phyloP scores from a whole-genome alignment of 495 filamentous ascomycete species.

The Penicillium nucicola region DNA sequence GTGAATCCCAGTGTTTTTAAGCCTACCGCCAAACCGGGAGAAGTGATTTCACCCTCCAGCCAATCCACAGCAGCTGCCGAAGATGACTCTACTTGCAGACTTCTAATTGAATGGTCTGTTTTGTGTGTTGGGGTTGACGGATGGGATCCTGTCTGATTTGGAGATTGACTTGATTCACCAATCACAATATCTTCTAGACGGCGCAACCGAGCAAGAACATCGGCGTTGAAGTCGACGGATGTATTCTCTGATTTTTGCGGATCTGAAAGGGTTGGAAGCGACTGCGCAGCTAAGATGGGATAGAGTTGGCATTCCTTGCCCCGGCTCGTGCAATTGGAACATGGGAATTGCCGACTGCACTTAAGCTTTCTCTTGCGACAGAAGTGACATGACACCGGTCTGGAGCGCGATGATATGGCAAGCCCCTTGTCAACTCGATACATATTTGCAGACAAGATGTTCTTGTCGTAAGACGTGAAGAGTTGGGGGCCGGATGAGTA shows the following conservation, averaged over 20 bases:
- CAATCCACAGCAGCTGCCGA: slow-evolving; percentile 8
- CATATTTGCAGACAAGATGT: neutral
- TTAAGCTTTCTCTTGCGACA: slow-evolving; percentile 47
- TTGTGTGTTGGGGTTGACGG: neutral
- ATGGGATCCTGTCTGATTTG: neutral
- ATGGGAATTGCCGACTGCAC: slow-evolving; percentile 41
- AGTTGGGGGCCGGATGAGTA: neutral
- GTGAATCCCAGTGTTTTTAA: neutral
- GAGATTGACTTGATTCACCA: neutral
- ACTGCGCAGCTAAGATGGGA: neutral
- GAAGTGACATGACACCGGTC: slow-evolving; percentile 36
- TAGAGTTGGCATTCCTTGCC: slow-evolving; percentile 31
- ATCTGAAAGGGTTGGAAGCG: neutral
- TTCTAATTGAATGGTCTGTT: neutral
- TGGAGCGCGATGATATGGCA: slow-evolving; percentile 14
- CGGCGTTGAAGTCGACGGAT: slow-evolving; percentile 2
- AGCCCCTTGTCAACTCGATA: slow-evolving; percentile 11
- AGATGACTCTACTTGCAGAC: neutral
- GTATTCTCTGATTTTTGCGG: neutral
- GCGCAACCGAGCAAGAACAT: slow-evolving; percentile 19
- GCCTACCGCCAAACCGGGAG: slow-evolving; percentile 10
- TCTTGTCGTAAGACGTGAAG: neutral
- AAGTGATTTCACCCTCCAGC: slow-evolving; percentile 17
- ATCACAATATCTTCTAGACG: slow-evolving; percentile 25
- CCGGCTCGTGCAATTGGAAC: slow-evolving; percentile 39